Percentiles rank a stretch among this genome's conserved stretches.
Conservation (phyloP, 768 basidiomycete species). For the Macrolepiota dolichaula region DNA sequence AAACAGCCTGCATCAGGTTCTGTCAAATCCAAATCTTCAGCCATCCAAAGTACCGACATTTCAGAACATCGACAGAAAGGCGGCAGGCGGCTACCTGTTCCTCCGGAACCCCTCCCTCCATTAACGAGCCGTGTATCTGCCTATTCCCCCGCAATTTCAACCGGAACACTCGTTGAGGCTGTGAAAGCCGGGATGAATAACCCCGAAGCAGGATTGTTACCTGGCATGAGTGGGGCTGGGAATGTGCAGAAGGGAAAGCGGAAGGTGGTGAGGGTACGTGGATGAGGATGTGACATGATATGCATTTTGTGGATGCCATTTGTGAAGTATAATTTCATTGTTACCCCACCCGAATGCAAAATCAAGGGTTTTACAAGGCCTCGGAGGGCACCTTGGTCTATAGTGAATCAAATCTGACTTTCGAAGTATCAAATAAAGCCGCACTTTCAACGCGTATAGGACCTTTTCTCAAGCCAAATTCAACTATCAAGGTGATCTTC, state of each 20-base stretch:
- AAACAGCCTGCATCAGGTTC: slow-evolving; percentile 44
- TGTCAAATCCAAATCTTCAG: slow-evolving; percentile 7
- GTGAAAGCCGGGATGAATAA: slow-evolving; percentile 81
- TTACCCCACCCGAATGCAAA: too few relatives aligned
- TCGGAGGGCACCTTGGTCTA: too few relatives aligned
- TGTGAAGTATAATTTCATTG: background rate
- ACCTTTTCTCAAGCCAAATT: too few relatives aligned
- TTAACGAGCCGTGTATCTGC: slow-evolving; percentile 72
- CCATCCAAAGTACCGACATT: background rate
- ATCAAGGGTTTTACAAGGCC: too few relatives aligned
- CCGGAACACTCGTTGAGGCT: slow-evolving; percentile 77
- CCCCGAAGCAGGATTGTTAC: slow-evolving; percentile 27
- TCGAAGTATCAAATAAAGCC: too few relatives aligned
- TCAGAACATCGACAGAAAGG: slow-evolving; percentile 19
- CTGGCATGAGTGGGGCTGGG: slow-evolving; percentile 30
- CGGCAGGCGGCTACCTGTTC: slow-evolving; percentile 56
- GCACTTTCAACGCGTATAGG: too few relatives aligned
- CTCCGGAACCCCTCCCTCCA: slow-evolving; percentile 74
- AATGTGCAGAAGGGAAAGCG: slow-evolving; percentile 68
- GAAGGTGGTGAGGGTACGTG: slow-evolving; percentile 75
- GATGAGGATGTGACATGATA: slow-evolving; percentile 25
- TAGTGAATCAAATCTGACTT: too few relatives aligned
- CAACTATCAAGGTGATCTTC: too few relatives aligned
- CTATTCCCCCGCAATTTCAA: slow-evolving; percentile 75
- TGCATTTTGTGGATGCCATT: background rate